These are phyloP conservation scores for Rutstroemia sp. DNA, from an alignment of 2,329 filamentous ascomycete genomes.

Conservation along the genomic window DNA sequence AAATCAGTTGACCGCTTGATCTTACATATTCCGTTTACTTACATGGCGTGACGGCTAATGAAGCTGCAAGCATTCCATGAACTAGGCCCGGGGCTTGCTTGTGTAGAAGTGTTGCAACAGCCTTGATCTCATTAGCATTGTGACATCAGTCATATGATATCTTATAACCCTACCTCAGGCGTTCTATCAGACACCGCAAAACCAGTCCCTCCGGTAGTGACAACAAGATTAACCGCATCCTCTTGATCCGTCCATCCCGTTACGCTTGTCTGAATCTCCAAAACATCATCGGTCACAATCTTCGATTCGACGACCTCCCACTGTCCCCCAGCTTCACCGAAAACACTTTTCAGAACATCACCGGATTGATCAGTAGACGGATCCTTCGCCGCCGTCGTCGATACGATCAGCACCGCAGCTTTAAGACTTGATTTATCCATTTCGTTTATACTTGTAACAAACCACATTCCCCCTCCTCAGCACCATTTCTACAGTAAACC, in stretches of 20 bases:
- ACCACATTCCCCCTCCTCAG: neutral
- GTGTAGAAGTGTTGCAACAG: constrained; percentile 70
- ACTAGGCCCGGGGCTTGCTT: constrained; percentile 84
- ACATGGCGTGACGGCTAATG: constrained; percentile 84
- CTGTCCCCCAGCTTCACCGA: constrained; percentile 59
- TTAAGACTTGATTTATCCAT: constrained; percentile 46
- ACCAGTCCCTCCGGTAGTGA: constrained; percentile 89
- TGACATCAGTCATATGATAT: neutral
- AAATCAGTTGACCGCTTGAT: constrained; percentile 19
- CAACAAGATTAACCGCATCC: constrained; percentile 61
- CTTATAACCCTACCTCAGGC: constrained; percentile 59
- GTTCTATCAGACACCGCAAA: constrained; percentile 82
- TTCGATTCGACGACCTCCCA: constrained; percentile 64
- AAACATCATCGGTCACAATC: constrained; percentile 72
- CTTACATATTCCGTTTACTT: constrained; percentile 31
- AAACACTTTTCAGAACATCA: constrained; percentile 57
- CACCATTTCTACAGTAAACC: neutral
- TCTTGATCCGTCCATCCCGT: constrained; percentile 64
- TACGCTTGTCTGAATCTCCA: constrained; percentile 69
- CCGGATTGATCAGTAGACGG: constrained; percentile 71
- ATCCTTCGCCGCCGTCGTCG: constrained; percentile 79
- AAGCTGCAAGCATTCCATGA: constrained; percentile 89
- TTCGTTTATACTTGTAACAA: constrained; percentile 8
- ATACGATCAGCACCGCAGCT: constrained; percentile 77
- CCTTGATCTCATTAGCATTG: constrained; percentile 40